phyloP scores from a whole-genome alignment of 2,329 filamentous ascomycete genomes.

The Ophiostoma ulmi region DNA sequence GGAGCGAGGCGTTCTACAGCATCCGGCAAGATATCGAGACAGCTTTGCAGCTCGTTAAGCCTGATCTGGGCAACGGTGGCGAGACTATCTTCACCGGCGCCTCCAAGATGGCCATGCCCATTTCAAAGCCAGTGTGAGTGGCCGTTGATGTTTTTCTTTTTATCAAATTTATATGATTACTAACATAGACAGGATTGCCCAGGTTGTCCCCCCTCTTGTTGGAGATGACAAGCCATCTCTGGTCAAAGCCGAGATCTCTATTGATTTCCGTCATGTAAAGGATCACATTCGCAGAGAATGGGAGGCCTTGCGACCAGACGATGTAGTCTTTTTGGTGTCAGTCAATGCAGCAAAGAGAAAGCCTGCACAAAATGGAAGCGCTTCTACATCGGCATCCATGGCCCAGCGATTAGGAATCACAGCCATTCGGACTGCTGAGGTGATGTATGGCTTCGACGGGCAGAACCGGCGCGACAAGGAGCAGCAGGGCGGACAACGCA shows the following conservation, averaged over 20 bases:
- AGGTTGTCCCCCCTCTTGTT: constrained; percentile 76
- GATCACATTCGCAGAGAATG: constrained; percentile 76
- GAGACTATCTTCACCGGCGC: constrained; percentile 72
- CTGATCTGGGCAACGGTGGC: constrained; percentile 59
- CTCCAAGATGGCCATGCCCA: constrained; percentile 86
- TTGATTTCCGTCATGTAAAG: constrained; percentile 76
- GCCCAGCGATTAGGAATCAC: constrained; percentile 57
- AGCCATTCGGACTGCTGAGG: constrained; percentile 73
- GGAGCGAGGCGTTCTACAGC: constrained; percentile 87
- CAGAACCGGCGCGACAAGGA: constrained; percentile 63
- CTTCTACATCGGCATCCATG: background rate
- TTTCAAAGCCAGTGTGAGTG: constrained; percentile 65
- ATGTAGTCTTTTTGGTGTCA: constrained; percentile 81
- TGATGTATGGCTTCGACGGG: constrained; percentile 81
- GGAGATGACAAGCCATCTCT: constrained; percentile 77
- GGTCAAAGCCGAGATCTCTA: constrained; percentile 77
- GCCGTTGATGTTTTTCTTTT: background rate
- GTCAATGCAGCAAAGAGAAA: constrained; percentile 57
- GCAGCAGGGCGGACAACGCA: constrained; percentile 41
- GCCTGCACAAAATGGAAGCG: background rate
- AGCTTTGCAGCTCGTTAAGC: constrained; percentile 71
- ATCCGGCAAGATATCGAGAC: constrained; percentile 88
- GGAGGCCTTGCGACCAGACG: constrained; percentile 80
- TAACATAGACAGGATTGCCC: constrained; percentile 50
- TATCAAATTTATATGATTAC: constrained; percentile 28